These are phyloP conservation scores for Acanthamoeba triangularis DNA, from an alignment of 208 protist genomes.

Conservation along the genomic window DNA sequence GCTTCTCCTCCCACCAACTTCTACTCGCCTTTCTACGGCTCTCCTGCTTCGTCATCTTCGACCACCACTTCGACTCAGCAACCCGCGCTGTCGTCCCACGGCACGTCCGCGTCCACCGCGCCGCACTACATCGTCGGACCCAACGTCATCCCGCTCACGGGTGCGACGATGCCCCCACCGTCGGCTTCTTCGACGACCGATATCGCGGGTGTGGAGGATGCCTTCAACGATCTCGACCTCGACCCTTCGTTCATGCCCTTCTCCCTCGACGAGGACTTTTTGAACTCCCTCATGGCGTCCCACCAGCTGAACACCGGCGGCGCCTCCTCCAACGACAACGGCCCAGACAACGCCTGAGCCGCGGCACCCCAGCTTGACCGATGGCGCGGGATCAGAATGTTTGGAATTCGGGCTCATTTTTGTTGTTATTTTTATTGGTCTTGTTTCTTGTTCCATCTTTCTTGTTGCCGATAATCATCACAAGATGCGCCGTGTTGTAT, in stretches of 20 bases:
- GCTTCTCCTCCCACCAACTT: not conserved
- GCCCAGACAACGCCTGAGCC: not conserved
- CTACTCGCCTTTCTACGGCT: too few relatives aligned
- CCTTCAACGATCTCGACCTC: slow-evolving; percentile 12
- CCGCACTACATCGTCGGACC: not conserved
- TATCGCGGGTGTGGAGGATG: slow-evolving; percentile 40
- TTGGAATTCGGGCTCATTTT: not conserved
- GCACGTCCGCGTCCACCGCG: not conserved
- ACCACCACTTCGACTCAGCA: too few relatives aligned
- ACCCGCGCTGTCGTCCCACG: too few relatives aligned
- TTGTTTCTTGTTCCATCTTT: not conserved
- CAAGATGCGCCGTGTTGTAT: slow-evolving; percentile 8
- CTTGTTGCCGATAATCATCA: not conserved
- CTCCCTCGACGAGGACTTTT: slow-evolving; percentile 15
- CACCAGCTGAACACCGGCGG: not conserved
- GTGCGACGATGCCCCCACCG: not conserved
- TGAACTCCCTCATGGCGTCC: not conserved
- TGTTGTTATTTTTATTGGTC: too few relatives aligned
- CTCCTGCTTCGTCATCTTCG: too few relatives aligned
- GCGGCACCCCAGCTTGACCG: not conserved
- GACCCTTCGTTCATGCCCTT: not conserved
- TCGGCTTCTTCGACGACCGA: not conserved
- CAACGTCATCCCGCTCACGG: not conserved
- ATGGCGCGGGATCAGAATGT: not conserved
- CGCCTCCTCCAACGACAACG: not conserved